Percentiles rank a stretch among this genome's conserved stretches.
Conservation (phyloP, 73 alveolate genomes). For the Paramecium sonneborni region DNA sequence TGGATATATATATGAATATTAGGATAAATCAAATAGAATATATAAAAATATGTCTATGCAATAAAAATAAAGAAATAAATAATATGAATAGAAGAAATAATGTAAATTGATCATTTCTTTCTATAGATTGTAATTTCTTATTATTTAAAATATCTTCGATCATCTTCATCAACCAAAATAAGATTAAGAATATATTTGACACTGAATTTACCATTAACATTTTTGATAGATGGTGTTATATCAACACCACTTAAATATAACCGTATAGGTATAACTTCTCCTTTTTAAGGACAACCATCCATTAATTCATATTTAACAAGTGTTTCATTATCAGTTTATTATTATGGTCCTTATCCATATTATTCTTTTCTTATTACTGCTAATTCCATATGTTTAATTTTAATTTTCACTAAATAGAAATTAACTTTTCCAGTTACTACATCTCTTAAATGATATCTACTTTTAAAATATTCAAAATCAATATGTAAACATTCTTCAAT, state of each 20-base stretch:
- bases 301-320: slow-evolving; percentile 97
- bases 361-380: slow-evolving; percentile 93
- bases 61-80: too few species aligned
- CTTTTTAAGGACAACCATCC: slow-evolving; percentile 98
- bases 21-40: too few species aligned
- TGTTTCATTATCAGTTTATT: slow-evolving; percentile 89
- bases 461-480: slow-evolving; percentile 96
- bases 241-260: slow-evolving; percentile 96
- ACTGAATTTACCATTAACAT: slow-evolving; percentile 86
- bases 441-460: slow-evolving; percentile 97
- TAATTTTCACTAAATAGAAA: slow-evolving; percentile 97
- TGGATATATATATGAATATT: too few species aligned
- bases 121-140: slow-evolving; percentile 61
- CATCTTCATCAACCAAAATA: slow-evolving; percentile 98
- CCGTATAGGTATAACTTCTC: slow-evolving; percentile 98
- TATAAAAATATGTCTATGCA: too few species aligned
- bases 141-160: slow-evolving; percentile 80
- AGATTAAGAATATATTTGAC: slow-evolving; percentile 95
- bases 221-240: slow-evolving; percentile 98
- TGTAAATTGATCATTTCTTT: slow-evolving; percentile 41
- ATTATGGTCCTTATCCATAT: slow-evolving; percentile 45
- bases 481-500: slow-evolving; percentile 84
- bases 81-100: background rate
- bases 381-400: slow-evolving; percentile 99
- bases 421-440: slow-evolving; percentile 95